A percentile compares a stretch with the other conserved stretches of the same genome.
Conservation (phyloP, 1,139 yeast genomes). For the Lodderomyces parapsilosis region DNA sequence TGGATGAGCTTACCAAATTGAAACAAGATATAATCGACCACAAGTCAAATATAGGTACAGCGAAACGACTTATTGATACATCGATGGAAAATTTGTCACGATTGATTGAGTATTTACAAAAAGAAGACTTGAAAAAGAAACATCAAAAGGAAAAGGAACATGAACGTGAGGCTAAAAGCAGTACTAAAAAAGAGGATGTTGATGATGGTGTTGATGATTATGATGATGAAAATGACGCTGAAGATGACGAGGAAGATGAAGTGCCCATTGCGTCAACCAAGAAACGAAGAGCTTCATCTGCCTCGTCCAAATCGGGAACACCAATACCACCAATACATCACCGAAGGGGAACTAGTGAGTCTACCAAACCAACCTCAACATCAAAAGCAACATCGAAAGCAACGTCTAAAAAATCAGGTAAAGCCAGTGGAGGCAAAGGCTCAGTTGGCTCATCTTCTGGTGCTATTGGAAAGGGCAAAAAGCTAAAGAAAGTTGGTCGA, state of each 20-base stretch:
- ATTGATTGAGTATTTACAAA: conserved; percentile 28
- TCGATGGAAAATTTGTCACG: conserved; percentile 39
- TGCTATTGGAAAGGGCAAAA: conserved; percentile 6
- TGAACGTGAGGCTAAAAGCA: neutral
- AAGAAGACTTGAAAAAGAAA: conserved; percentile 12
- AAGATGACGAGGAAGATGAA: neutral
- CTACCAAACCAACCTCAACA: neutral
- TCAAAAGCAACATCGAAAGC: conserved; percentile 5
- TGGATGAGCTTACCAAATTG: conserved; percentile 38
- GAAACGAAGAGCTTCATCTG: neutral
- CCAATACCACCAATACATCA: neutral
- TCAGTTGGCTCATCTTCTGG: conserved; percentile 1
- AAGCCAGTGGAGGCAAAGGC: conserved; percentile 5
- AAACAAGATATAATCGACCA: conserved; percentile 49
- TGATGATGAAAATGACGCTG: neutral
- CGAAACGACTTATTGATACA: conserved; percentile 46
- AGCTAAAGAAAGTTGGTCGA: conserved; percentile 34
- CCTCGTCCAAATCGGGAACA: neutral
- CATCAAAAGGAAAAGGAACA: conserved; percentile 11
- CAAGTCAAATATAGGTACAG: conserved; percentile 55
- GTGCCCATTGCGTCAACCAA: neutral
- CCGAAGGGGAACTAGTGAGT: neutral
- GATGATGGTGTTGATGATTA: neutral
- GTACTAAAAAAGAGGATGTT: neutral
- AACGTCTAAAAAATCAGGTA: conserved; percentile 2